Evolutionary conservation across 2,329 filamentous ascomycete genomes (phyloP), one percentile per base, ranked within the genome.

Genomic region (Alternaria dauci): DNA sequence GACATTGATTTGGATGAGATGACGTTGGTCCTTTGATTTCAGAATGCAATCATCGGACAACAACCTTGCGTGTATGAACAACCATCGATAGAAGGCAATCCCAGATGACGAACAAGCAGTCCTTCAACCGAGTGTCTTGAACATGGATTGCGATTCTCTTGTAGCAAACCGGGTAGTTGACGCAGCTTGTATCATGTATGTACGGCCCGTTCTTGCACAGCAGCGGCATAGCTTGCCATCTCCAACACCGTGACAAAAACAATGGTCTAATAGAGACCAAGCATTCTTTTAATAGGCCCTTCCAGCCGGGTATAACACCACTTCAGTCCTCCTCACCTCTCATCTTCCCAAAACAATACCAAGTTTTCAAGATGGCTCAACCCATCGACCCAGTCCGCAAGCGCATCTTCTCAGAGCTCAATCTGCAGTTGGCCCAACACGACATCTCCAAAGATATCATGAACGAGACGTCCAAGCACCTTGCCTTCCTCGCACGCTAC

Each of bases 1-100:
- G 75, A 82, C 44, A 76, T 81, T 57, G 79, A 83, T 59, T 60
- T 83, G 34, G 78, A 82, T 1, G 62, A 71, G 26, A 68, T 74
- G 67, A 41, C 66, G 8, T 55, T 77, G 55, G 67, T 76, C 4
- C 44, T 77, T 5, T 77, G 58, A 68, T 46, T 8, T 26, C 12
- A 48, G 18, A 20, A 8, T 20, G 5, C 12, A 4, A n/a, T 32
- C 28, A 8, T 30, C n/a, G 5, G 16, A 47, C 9, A 11, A 41
- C 12, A 2, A 4, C 7, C 20, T 3, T 9, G 12, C 3, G 11
- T 8, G 14, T n/a, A n/a, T 12, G 12, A 26, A 32, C 3, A 14
- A 16, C 2, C 4, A 20, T 20, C 4, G 6, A 32, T 32, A 34
- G 1, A 48, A 4, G 28, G 2, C 8, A 8, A 23, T 6, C 18